phyloP scores from a whole-genome alignment of 1,284 basidiomycete genomes.

The Trichosporon asahii region DNA sequence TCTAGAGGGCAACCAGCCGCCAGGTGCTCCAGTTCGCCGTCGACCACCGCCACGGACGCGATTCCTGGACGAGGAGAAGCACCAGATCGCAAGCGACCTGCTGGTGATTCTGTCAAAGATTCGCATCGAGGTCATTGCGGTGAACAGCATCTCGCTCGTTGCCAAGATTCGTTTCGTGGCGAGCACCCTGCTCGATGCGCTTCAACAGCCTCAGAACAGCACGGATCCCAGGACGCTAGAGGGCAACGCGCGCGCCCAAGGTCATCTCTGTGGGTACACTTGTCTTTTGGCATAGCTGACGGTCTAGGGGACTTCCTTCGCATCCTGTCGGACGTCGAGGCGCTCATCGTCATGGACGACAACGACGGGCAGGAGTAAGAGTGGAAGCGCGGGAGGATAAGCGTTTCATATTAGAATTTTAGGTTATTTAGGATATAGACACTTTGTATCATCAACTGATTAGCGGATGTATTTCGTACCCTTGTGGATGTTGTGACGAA shows the following conservation, averaged over 20 bases:
- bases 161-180: constrained; percentile 86
- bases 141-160: constrained; percentile 69
- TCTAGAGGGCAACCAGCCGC: constrained; percentile 51
- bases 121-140: constrained; percentile 83
- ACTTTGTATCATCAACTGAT: background rate
- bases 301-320: constrained; percentile 79
- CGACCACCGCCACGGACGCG: constrained; percentile 11
- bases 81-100: constrained; percentile 57
- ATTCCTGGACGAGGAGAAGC: constrained; percentile 34
- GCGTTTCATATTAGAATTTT: background rate
- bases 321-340: constrained; percentile 79
- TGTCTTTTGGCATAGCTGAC: too few relatives aligned
- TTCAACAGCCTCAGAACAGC: constrained; percentile 52
- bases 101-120: constrained; percentile 81
- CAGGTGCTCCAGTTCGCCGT: constrained; percentile 56
- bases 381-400: background rate
- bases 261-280: constrained; percentile 61
- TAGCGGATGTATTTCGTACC: constrained; percentile 5
- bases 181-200: constrained; percentile 78
- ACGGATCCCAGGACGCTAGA: constrained; percentile 8
- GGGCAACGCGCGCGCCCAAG: constrained; percentile 68
- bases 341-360: constrained; percentile 39
- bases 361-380: constrained; percentile 19
- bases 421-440: background rate
- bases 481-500: background rate